Conservation (phyloP, 2,329 filamentous ascomycete species). For the Colletotrichum karsti region DNA sequence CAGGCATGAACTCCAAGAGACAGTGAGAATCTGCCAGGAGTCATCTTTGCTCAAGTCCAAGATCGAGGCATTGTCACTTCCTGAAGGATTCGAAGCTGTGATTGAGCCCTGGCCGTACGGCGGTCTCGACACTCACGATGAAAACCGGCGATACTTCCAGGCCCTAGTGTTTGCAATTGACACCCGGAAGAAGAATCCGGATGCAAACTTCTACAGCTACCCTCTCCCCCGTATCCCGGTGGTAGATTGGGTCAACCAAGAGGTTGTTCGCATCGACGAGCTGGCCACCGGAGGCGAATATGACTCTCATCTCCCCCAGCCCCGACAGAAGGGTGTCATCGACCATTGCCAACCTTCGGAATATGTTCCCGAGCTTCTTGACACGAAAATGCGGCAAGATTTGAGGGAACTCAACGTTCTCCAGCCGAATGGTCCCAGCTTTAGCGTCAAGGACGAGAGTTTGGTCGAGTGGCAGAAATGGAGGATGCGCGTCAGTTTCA, state of each 20-base stretch:
- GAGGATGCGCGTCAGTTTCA: conserved; percentile 67
- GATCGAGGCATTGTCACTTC: neutral
- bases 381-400: conserved; percentile 40
- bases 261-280: conserved; percentile 74
- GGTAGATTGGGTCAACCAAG: conserved; percentile 67
- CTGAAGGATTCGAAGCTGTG: conserved; percentile 39
- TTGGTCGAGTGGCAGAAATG: conserved; percentile 43
- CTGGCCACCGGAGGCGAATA: conserved; percentile 73
- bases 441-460: conserved; percentile 37
- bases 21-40: neutral
- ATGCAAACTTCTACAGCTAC: conserved; percentile 70
- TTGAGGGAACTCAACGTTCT: conserved; percentile 68
- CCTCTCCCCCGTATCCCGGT: conserved; percentile 73
- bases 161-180: conserved; percentile 43
- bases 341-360: conserved; percentile 66
- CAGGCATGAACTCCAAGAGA: neutral
- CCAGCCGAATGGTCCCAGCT: conserved; percentile 68
- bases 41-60: neutral
- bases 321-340: conserved; percentile 49
- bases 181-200: conserved; percentile 19
- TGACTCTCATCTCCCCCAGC: conserved; percentile 40
- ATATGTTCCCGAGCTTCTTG: conserved; percentile 70
- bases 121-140: conserved; percentile 31
- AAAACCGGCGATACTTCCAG: conserved; percentile 30
- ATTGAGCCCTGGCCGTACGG: conserved; percentile 64